Percentiles rank a stretch among this genome's conserved stretches.
Conservation (phyloP, 768 basidiomycete genomes). For the Serendipita sp. region DNA sequence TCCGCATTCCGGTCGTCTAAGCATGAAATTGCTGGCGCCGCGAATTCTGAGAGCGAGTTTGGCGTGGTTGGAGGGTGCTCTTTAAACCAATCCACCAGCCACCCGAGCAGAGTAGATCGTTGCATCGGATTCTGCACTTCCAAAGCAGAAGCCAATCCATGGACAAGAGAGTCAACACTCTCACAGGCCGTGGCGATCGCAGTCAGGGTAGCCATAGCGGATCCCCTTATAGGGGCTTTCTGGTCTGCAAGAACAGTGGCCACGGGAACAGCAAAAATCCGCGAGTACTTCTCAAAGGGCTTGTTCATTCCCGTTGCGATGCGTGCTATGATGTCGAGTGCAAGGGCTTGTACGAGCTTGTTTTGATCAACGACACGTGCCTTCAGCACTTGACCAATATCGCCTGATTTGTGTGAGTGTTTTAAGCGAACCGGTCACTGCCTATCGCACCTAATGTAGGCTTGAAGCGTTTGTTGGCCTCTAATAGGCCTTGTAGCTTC, state of each 20-base stretch:
- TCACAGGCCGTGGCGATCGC: conserved; percentile 77
- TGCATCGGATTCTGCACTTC: conserved; percentile 82
- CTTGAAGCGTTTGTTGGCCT: conserved; percentile 91
- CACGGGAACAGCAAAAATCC: conserved; percentile 60
- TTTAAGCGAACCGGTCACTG: not conserved
- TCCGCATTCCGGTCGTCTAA: conserved; percentile 87
- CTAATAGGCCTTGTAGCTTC: conserved; percentile 61
- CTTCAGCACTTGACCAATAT: conserved; percentile 81
- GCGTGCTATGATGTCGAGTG: conserved; percentile 78
- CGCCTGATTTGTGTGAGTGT: conserved; percentile 36
- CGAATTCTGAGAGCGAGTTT: conserved; percentile 59
- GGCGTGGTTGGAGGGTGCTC: conserved; percentile 37
- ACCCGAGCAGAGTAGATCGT: conserved; percentile 59
- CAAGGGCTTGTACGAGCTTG: conserved; percentile 79
- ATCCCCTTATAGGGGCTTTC: conserved; percentile 69
- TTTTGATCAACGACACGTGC: conserved; percentile 82
- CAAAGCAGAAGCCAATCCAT: conserved; percentile 61
- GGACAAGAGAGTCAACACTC: conserved; percentile 65
- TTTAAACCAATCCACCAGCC: conserved; percentile 70
- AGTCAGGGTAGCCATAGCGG: conserved; percentile 62
- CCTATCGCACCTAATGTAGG: conserved; percentile 58
- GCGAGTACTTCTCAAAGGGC: conserved; percentile 80
- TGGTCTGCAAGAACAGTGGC: conserved; percentile 82
- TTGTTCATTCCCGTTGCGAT: conserved; percentile 92
- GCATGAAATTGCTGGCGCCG: conserved; percentile 46